A percentile compares a stretch with the other conserved stretches of the same genome.
phyloP scores from a whole-genome alignment of 306 rosid genomes.

The Sindora glabra region DNA sequence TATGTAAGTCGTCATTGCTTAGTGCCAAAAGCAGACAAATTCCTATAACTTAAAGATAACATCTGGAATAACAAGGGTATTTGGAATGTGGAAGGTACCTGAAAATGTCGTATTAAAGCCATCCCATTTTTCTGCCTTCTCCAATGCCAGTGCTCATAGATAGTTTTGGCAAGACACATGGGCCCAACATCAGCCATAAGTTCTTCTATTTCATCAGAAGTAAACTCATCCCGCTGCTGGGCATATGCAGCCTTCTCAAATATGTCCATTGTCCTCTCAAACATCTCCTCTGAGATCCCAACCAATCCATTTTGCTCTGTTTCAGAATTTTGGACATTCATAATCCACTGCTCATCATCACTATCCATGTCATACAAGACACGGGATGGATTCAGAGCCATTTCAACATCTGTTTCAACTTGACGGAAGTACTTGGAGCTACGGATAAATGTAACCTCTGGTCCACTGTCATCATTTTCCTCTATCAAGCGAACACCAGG shows the following conservation, averaged over 20 bases:
- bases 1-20: neutral
- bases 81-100: constrained; percentile 54
- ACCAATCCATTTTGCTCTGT: constrained; percentile 20
- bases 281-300: constrained; percentile 43
- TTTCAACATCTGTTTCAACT: constrained; percentile 75
- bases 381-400: constrained; percentile 71
- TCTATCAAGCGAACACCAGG: constrained; percentile 80
- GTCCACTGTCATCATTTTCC: constrained; percentile 58
- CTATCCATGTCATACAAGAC: constrained; percentile 96
- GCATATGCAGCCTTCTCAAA: constrained; percentile 88
- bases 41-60: neutral
- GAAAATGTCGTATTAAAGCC: constrained; percentile 87
- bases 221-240: constrained; percentile 50
- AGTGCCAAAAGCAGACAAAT: neutral
- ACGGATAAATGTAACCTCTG: constrained; percentile 48
- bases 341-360: constrained; percentile 83
- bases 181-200: constrained; percentile 44
- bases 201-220: constrained; percentile 69
- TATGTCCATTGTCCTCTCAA: constrained; percentile 77
- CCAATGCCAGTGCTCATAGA: constrained; percentile 70
- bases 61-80: neutral
- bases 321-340: constrained; percentile 31
- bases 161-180: constrained; percentile 30
- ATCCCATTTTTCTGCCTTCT: constrained; percentile 72
- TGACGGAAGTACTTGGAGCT: constrained; percentile 65